Conservation (phyloP, 306 rosid genomes). For the Herpetospermum pedunculosum region DNA sequence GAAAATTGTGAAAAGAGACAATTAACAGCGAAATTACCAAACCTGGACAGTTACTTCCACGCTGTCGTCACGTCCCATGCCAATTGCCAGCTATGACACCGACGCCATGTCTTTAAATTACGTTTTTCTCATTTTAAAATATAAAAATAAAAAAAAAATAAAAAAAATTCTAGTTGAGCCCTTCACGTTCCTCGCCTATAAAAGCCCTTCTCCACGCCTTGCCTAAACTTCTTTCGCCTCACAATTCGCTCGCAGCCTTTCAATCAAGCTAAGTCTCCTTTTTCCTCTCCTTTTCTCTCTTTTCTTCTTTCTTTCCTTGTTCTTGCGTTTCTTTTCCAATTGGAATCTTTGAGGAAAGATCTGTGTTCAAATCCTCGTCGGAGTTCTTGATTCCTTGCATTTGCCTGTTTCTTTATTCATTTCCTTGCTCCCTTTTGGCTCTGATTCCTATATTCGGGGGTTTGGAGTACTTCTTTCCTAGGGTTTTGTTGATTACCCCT, state of each 20-base stretch:
- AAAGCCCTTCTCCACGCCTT: neutral
- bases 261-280: neutral
- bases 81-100: conserved; percentile 8
- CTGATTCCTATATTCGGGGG: neutral
- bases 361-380: neutral
- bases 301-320: neutral
- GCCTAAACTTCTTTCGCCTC: conserved; percentile 1
- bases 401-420: neutral
- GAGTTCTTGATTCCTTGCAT: neutral
- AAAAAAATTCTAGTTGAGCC: neutral
- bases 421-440: neutral
- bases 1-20: neutral
- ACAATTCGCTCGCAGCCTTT: neutral
- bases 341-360: neutral
- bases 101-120: neutral
- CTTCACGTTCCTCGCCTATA: conserved; percentile 1
- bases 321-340: neutral
- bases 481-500: conserved; percentile 5
- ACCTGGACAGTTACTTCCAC: neutral
- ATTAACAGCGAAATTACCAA: neutral
- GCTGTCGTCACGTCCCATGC: conserved; percentile 9
- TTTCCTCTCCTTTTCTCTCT: neutral
- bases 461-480: neutral
- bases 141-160: neutral
- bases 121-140: neutral